Evolutionary conservation across 2,329 filamentous ascomycete genomes (phyloP), one percentile per base, ranked within the genome.

Genomic region (Diplodia mutila): DNA sequence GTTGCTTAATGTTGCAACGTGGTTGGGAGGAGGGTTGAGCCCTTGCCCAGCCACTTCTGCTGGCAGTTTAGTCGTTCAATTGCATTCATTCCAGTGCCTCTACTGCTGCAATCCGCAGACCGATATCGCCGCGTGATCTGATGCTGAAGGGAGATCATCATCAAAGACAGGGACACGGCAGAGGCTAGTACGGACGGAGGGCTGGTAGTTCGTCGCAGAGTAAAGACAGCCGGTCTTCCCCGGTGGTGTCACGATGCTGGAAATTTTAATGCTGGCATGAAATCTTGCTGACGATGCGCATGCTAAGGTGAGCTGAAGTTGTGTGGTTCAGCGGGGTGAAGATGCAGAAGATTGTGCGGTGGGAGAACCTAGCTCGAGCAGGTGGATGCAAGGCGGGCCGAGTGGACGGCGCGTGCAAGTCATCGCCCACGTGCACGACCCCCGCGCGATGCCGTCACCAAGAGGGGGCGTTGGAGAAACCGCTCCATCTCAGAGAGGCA

Each of bases 361-460:
- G n/a, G 6, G 46, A n/a, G 59, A n/a, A 23, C n/a, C n/a, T n/a
- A n/a, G 27, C 27, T 12, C 11, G 9, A 63, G 39, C 37, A 51
- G 23, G 5, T 18, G 29, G 42, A 16, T 27, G 11, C 21, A 51
- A 18, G 18, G 18, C n/a, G 42, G 14, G 23, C 23, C 7, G n/a
- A 18, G 27, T 32, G 2, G 46, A 34, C 46, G 21, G 42, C 27
- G 29, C 59, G 46, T 51, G 37, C 23, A 49, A 25, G 27, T 14
- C 42, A 27, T 27, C 21, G 59, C 21, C 42, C 59, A 63, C 59
- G 59, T 63, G 59, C 59, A 51, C 18, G 57, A 61, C 23, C 57
- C 34, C 57, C 42, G 57, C 57, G 57, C 59, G 46, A 63, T 63
- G 59, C 59, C 59, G 59, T 63, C 59, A 63, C 42, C n/a, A n/a